Percentiles rank a stretch among this genome's conserved stretches.
phyloP scores from a whole-genome alignment of 148 eudicot genomes.

The Salicornia ramosissima region DNA sequence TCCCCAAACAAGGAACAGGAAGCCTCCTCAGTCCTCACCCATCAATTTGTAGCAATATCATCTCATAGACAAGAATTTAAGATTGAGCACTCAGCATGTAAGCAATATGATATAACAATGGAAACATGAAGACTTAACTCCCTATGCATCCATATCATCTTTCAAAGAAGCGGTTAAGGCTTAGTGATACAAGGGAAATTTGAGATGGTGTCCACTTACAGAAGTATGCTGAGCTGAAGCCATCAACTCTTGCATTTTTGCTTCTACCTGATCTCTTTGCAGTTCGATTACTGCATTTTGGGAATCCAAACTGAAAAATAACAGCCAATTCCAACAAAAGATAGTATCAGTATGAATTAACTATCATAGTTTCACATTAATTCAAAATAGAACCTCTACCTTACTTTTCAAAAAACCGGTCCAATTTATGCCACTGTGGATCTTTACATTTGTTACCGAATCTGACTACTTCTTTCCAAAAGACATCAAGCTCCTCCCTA shows the following conservation, averaged over 20 bases:
- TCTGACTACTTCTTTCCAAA: slow-evolving; percentile 76
- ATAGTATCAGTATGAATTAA: slow-evolving; percentile 18
- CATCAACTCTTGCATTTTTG: slow-evolving; percentile 68
- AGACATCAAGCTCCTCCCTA: slow-evolving; percentile 79
- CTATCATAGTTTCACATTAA: not conserved
- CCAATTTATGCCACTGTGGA: slow-evolving; percentile 88
- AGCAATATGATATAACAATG: too few species aligned
- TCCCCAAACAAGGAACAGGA: not conserved
- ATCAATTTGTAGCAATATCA: not conserved
- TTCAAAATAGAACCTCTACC: slow-evolving; percentile 26
- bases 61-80: slow-evolving; percentile 6
- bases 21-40: too few species aligned
- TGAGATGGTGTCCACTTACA: slow-evolving; percentile 42
- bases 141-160: not conserved
- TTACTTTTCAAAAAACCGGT: slow-evolving; percentile 75
- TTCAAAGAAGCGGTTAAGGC: not conserved
- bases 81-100: not conserved
- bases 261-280: slow-evolving; percentile 53
- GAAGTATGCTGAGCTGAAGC: slow-evolving; percentile 76
- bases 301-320: slow-evolving; percentile 55
- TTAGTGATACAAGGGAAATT: not conserved
- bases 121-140: not conserved
- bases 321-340: slow-evolving; percentile 19
- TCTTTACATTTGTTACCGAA: slow-evolving; percentile 92
- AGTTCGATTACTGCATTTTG: slow-evolving; percentile 43